Evolutionary conservation across 768 basidiomycete species (phyloP).

Genomic region (Chalciporus pseudorubinellus): DNA sequence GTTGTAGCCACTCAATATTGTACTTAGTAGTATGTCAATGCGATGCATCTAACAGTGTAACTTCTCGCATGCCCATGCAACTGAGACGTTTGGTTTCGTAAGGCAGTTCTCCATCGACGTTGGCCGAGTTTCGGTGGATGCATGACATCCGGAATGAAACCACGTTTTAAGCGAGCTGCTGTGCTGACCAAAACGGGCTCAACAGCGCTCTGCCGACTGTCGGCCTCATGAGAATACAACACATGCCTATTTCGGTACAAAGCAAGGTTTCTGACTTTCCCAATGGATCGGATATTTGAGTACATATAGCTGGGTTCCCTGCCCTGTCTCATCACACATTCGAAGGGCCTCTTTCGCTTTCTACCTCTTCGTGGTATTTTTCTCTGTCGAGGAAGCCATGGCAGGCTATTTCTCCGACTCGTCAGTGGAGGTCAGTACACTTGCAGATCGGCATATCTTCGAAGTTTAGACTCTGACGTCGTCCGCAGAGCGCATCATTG

Average conservation of each 20-base stretch:
- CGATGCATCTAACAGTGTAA: background rate
- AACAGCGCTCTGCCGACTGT: slow-evolving; percentile 26
- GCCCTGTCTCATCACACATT: slow-evolving; percentile 3
- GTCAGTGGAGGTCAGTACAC: slow-evolving; percentile 28
- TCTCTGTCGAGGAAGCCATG: slow-evolving; percentile 16
- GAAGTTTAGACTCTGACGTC: slow-evolving; percentile 6
- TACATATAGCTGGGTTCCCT: slow-evolving; percentile 15
- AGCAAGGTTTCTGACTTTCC: slow-evolving; percentile 9
- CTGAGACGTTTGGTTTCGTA: background rate
- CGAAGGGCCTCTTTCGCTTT: slow-evolving; percentile 2
- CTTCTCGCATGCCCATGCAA: background rate
- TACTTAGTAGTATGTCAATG: background rate
- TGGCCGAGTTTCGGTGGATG: too few species aligned
- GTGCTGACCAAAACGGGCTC: background rate
- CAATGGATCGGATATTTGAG: slow-evolving; percentile 7
- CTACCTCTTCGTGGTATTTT: background rate
- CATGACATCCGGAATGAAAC: slow-evolving; percentile 13
- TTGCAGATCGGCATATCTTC: background rate
- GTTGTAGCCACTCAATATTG: background rate
- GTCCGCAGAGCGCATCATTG: slow-evolving; percentile 23
- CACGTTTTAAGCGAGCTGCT: slow-evolving; percentile 1
- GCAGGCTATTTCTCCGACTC: slow-evolving; percentile 26
- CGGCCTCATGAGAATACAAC: slow-evolving; percentile 25
- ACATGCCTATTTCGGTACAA: slow-evolving; percentile 33
- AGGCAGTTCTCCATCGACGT: background rate